Evolutionary conservation across 768 basidiomycete species (phyloP).

Genomic region (Russula ochroleuca): DNA sequence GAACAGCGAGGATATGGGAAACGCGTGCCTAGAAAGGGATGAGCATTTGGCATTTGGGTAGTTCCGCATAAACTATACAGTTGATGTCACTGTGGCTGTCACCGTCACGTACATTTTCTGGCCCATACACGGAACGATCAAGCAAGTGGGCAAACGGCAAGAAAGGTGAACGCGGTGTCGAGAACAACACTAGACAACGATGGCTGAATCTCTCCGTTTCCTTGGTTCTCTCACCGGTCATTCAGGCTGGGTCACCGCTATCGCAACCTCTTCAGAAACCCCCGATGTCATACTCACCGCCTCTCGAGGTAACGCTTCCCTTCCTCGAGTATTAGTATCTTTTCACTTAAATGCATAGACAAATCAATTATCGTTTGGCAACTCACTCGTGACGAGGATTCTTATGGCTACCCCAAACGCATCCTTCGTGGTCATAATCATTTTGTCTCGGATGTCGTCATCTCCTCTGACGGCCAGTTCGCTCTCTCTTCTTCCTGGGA

Average conservation of each 20-base stretch:
- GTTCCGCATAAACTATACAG: slow-evolving; percentile 23
- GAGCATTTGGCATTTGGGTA: no score
- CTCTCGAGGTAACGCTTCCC: slow-evolving; percentile 74
- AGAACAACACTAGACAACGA: slow-evolving; percentile 16
- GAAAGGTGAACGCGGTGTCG: slow-evolving; percentile 7
- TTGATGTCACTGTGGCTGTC: slow-evolving; percentile 28
- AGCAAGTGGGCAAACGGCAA: not conserved
- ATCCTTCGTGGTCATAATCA: slow-evolving; percentile 99
- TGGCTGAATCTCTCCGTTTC: slow-evolving; percentile 32
- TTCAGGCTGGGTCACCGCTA: slow-evolving; percentile 97
- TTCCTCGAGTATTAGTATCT: slow-evolving; percentile 6
- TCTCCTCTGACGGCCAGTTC: slow-evolving; percentile 99
- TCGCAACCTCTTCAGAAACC: slow-evolving; percentile 97
- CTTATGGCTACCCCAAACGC: slow-evolving; percentile 95
- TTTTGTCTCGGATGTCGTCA: slow-evolving; percentile 98
- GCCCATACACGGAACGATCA: not conserved
- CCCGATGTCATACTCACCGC: slow-evolving; percentile 99
- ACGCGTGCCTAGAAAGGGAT: not conserved
- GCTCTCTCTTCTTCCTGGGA: slow-evolving; percentile 99
- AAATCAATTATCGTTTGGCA: slow-evolving; percentile 99
- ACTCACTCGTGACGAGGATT: slow-evolving; percentile 86
- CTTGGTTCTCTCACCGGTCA: slow-evolving; percentile 90
- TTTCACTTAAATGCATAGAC: slow-evolving; percentile 51
- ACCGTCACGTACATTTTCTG: slow-evolving; percentile 10
- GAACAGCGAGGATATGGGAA: not conserved